Conservation (phyloP, 495 filamentous ascomycete genomes). For the Aspergillus wentii region DNA sequence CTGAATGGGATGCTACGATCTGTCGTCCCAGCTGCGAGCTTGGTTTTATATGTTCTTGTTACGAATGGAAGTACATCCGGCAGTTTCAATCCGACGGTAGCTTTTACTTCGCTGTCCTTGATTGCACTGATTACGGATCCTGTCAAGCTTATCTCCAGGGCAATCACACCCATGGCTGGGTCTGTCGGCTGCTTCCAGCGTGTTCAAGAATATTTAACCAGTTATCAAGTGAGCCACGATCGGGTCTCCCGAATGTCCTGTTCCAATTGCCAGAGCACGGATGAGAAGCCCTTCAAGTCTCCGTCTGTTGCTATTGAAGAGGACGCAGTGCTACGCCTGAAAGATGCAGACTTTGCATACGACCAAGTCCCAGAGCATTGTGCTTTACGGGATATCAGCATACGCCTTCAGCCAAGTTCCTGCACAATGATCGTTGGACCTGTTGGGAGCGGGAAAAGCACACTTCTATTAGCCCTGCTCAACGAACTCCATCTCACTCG, state of each 20-base stretch:
- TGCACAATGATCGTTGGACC: constrained; percentile 54
- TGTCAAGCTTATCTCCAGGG: constrained; percentile 8
- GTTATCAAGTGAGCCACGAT: too few species aligned
- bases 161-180: constrained; percentile 12
- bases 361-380: background rate
- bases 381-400: background rate
- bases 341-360: background rate
- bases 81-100: too few species aligned
- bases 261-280: too few species aligned
- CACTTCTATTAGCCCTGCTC: constrained; percentile 51
- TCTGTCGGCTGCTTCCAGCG: constrained; percentile 19
- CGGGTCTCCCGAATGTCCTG: too few species aligned
- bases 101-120: constrained; percentile 28
- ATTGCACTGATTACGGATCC: constrained; percentile 20
- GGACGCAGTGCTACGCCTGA: background rate
- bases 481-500: constrained; percentile 42
- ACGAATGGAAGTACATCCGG: too few species aligned
- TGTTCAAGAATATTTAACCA: constrained; percentile 24
- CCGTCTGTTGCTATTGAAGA: too few species aligned
- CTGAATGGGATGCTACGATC: too few species aligned
- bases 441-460: constrained; percentile 58
- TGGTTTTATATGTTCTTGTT: too few species aligned
- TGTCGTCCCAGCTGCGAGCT: too few species aligned
- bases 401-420: constrained; percentile 27
- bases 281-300: too few species aligned